Evolutionary conservation across 495 filamentous ascomycete genomes (phyloP), one percentile per base, ranked within the genome.

Genomic region (Penicillium cosmopolitanum): DNA sequence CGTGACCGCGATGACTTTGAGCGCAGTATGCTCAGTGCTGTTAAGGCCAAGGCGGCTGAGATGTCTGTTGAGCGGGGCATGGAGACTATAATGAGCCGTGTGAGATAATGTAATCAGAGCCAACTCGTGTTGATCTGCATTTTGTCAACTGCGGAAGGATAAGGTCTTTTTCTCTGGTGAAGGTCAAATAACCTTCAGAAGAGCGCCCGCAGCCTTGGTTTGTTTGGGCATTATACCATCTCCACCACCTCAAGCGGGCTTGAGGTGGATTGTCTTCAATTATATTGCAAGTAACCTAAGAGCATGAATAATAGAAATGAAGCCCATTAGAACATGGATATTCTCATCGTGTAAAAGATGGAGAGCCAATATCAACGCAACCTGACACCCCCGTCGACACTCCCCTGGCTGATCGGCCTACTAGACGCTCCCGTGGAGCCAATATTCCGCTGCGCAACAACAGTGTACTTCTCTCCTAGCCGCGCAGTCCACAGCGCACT

Each of bases 1-100:
- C 81, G 92, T 72, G 78, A 86, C 4, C 77, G 95, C 57, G 95
- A 99, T 74, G 95, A 99, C 73, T 97, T 96, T 75, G 94, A 97
- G 67, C 81, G 93, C 61, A 85, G 84, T 58, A 91, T 97, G 90
- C 72, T 97, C 58, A 93, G 90, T 68, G 81, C 84, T 18, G 87
- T 97, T 33, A 97, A 96, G 80, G 86, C 89, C 5, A 85, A 87
- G 71, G 93, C 92, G 2, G 92, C 90, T 18, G 92, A 92, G 72
- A 81, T 96, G 72, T 86, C 89, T 53, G 87, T 92, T 36, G 85
- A 88, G 47, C 81, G 90, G 61, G 91, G 90, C 0, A 70, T 80
- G 40, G 93, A 96, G 76, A 97, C 93, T 13, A 89, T 96, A 52
- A 94, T 97, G 92, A 85, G 89, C 52, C 92, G 90, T 76, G 81